Percentiles rank a stretch among this genome's conserved stretches.
Conservation (phyloP, 495 filamentous ascomycete species). For the Penicillium parvum region DNA sequence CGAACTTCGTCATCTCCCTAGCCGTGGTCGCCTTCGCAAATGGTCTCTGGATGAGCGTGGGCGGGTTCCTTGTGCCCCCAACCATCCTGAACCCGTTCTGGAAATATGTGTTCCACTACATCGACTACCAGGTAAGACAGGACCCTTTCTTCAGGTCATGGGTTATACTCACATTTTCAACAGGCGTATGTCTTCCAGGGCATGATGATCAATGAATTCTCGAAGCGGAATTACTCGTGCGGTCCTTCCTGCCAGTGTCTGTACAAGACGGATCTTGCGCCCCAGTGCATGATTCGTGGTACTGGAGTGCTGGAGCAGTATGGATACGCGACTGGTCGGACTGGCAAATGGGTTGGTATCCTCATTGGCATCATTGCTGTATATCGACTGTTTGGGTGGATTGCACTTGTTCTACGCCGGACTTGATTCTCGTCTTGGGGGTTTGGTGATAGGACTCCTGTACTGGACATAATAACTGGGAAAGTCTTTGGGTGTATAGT, state of each 20-base stretch:
- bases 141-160: neutral
- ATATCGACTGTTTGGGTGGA: slow-evolving; percentile 62
- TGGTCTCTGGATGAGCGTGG: slow-evolving; percentile 80
- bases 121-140: slow-evolving; percentile 62
- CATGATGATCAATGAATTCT: slow-evolving; percentile 88
- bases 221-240: slow-evolving; percentile 56
- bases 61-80: slow-evolving; percentile 72
- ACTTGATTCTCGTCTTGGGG: slow-evolving; percentile 8
- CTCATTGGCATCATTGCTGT: slow-evolving; percentile 67
- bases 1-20: slow-evolving; percentile 71
- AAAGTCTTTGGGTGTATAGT: neutral
- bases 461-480: too few relatives aligned
- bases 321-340: slow-evolving; percentile 58
- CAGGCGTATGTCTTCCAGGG: slow-evolving; percentile 76
- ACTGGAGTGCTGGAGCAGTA: slow-evolving; percentile 62
- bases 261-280: slow-evolving; percentile 58
- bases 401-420: slow-evolving; percentile 34
- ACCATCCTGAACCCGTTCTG: slow-evolving; percentile 73
- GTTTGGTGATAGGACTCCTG: neutral
- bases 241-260: slow-evolving; percentile 58
- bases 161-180: neutral
- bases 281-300: slow-evolving; percentile 63
- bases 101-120: slow-evolving; percentile 79
- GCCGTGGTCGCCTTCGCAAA: slow-evolving; percentile 77
- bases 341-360: slow-evolving; percentile 71